Percentiles rank a stretch among this genome's conserved stretches.
Evolutionary conservation across 169 alveolate genomes (phyloP).

Genomic region (Plasmodium cynomolgi): DNA sequence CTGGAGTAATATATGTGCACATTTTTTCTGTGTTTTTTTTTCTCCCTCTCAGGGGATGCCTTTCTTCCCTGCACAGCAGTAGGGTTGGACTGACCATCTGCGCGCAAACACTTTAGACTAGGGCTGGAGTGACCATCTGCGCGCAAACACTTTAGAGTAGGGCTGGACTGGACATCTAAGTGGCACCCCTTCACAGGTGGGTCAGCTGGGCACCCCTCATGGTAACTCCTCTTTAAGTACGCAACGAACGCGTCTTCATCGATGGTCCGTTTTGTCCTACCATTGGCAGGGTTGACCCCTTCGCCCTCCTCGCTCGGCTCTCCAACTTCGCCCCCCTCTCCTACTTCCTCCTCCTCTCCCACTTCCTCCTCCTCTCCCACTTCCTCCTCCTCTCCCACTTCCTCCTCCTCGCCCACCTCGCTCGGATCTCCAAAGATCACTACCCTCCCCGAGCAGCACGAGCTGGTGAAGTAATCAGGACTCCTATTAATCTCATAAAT

Average conservation of each 20-base stretch:
- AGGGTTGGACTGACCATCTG: background rate
- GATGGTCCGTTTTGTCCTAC: background rate
- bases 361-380: constrained; percentile 52
- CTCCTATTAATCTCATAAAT: constrained; percentile 72
- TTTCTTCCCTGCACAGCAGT: background rate
- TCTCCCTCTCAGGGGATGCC: background rate
- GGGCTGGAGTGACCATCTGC: background rate
- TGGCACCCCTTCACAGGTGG: background rate
- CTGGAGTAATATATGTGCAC: constrained; percentile 29
- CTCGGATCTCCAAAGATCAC: constrained; percentile 78
- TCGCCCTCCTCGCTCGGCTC: constrained; percentile 61
- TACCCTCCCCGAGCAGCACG: constrained; percentile 85
- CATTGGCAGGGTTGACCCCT: constrained; percentile 9
- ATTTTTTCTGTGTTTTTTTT: constrained; percentile 59
- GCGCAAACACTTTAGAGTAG: no score
- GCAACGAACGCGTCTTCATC: constrained; percentile 26
- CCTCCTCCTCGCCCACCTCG: background rate
- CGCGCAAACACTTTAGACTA: no score
- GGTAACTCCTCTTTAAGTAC: constrained; percentile 64
- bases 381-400: background rate
- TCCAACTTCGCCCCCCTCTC: background rate
- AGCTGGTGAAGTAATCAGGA: constrained; percentile 78
- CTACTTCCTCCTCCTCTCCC: background rate
- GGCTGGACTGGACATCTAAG: background rate
- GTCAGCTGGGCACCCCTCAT: constrained; percentile 9